Evolutionary conservation across 2,329 filamentous ascomycete genomes (phyloP), one percentile per base, ranked within the genome.

Genomic region (Paraphaeosphaeria sporulosa): DNA sequence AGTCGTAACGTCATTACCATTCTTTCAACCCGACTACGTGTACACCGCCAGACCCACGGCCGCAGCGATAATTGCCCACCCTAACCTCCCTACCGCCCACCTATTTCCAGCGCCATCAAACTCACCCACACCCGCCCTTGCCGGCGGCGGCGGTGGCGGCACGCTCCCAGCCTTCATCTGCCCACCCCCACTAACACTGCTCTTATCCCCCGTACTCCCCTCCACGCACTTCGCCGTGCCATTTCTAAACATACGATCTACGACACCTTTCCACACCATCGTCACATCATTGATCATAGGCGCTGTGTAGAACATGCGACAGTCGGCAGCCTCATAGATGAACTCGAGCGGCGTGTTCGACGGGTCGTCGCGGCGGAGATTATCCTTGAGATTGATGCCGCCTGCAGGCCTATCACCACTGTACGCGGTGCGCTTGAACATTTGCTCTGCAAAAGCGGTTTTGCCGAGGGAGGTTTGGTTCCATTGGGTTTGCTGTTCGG

Each of bases 301-400:
- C 10, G 72, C 67, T 0, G 77, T 79, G 61, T 79, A 79, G 58
- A 73, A 81, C 68, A 79, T 71, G 25, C 76, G 67, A 62, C 77
- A 80, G 55, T 79, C 78, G 0, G 78, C 77, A 1, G 78, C 77
- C 58, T 80, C 78, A 52, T 80, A 79, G 36, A 79, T 74, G 62
- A 78, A 80, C 58, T 80, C 76, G 17, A 80, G 65, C 0, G 79
- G 79, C 19, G 74, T 79, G 9, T 77, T 69, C 5, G 69, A 65
- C 2, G 72, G 68, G 55, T 79, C 76, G 42, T 74, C 76, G 43
- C 74, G 71, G 13, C 74, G 69, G 15, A 78, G 59, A 38, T 80
- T 80, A 30, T 79, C 73, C 36, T 67, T 69, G n/a, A 78, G 71
- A 47, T 76, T 76, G 42, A 77, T 70, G n/a, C 73, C 73, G 17